Evolutionary conservation across 1,284 basidiomycete genomes (phyloP).

Genomic region (Cryptococcus sp.): DNA sequence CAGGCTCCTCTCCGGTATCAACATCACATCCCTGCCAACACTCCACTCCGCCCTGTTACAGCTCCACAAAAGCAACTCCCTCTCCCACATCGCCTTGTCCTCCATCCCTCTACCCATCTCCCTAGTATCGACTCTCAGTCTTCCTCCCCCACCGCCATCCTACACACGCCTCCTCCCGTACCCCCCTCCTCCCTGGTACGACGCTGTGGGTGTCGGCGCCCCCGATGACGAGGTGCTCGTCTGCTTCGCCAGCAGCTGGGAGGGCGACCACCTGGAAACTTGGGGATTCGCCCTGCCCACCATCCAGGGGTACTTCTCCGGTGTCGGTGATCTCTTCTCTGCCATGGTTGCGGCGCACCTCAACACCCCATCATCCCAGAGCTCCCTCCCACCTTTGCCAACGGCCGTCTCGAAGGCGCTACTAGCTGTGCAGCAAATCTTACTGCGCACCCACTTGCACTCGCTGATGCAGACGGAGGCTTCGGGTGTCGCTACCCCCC

Average conservation of each 20-base stretch:
- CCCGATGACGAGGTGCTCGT: conserved; percentile 58
- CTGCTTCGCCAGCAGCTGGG: conserved; percentile 66
- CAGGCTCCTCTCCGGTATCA: conserved; percentile 69
- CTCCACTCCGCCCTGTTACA: conserved; percentile 66
- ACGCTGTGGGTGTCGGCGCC: conserved; percentile 21
- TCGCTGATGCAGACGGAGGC: conserved; percentile 16
- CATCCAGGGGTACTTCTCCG: conserved; percentile 88
- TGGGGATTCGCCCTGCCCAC: conserved; percentile 72
- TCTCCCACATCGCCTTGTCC: conserved; percentile 87
- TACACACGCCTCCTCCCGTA: conserved; percentile 38
- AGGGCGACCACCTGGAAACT: conserved; percentile 49
- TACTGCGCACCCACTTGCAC: conserved; percentile 66
- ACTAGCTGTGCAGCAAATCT: conserved; percentile 78
- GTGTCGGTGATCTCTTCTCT: conserved; percentile 95
- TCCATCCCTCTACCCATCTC: conserved; percentile 60
- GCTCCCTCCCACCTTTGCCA: conserved; percentile 52
- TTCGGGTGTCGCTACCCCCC: conserved; percentile 29
- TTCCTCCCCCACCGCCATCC: conserved; percentile 39
- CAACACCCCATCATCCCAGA: conserved; percentile 31
- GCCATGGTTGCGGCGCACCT: conserved; percentile 86
- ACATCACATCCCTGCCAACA: conserved; percentile 63
- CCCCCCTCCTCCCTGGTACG: conserved; percentile 35
- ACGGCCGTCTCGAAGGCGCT: conserved; percentile 67
- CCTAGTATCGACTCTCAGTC: conserved; percentile 30
- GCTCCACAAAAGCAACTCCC: conserved; percentile 69